Percentiles rank a stretch among this genome's conserved stretches.
phyloP scores from a whole-genome alignment of 441 rosid genomes.

The Populus tomentosa region DNA sequence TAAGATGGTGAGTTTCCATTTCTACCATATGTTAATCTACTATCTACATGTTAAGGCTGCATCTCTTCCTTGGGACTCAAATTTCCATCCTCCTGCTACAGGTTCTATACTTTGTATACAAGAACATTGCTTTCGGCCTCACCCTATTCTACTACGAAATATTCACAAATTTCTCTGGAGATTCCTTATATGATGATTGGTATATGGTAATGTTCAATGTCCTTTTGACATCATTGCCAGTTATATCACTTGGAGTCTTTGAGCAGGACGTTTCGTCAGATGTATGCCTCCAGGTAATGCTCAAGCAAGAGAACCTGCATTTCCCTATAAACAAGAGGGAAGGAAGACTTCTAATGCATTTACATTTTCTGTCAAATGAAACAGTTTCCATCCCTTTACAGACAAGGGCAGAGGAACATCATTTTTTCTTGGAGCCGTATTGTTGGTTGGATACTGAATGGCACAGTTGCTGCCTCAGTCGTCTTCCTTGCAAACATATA shows the following conservation, averaged over 20 bases:
- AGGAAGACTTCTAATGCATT: not conserved
- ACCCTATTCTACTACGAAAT: constrained; percentile 77
- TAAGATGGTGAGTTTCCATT: constrained; percentile 38
- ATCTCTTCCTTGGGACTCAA: not conserved
- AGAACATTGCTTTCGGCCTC: constrained; percentile 71
- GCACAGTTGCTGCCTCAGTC: constrained; percentile 40
- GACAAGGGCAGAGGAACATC: constrained; percentile 58
- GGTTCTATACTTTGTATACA: constrained; percentile 74
- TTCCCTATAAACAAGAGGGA: not conserved
- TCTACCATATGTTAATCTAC: not conserved
- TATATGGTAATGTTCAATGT: constrained; percentile 67
- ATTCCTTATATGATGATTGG: constrained; percentile 62
- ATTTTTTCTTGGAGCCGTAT: constrained; percentile 57
- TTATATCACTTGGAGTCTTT: constrained; percentile 64
- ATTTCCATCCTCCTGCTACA: constrained; percentile 14
- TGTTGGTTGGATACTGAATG: constrained; percentile 59
- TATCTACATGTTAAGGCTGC: not conserved
- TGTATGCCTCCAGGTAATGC: constrained; percentile 61
- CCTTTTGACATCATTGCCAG: constrained; percentile 65
- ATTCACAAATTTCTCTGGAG: constrained; percentile 59
- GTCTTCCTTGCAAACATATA: constrained; percentile 40
- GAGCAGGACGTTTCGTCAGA: constrained; percentile 76
- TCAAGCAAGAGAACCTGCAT: not conserved
- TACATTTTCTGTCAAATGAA: not conserved
- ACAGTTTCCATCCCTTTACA: constrained; percentile 72